phyloP scores from a whole-genome alignment of 768 basidiomycete genomes.

The Dentipellis fragilis region DNA sequence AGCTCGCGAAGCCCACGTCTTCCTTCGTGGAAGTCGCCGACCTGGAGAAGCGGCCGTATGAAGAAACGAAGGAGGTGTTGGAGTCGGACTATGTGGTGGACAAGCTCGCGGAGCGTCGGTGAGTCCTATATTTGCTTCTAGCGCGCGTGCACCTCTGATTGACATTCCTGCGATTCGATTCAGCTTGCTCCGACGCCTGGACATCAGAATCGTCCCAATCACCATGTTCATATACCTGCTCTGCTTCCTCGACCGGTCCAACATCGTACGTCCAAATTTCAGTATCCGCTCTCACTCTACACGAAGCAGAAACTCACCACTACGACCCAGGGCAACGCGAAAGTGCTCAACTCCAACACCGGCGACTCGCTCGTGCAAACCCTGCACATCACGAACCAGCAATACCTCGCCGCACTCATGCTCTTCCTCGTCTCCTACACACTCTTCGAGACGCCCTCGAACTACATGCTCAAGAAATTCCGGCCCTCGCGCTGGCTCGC shows the following conservation, averaged over 20 bases:
- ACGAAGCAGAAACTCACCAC: too few relatives aligned
- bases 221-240: slow-evolving; percentile 29
- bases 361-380: slow-evolving; percentile 12
- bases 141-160: background rate
- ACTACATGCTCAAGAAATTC: background rate
- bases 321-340: slow-evolving; percentile 7
- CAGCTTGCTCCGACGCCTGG: slow-evolving; percentile 20
- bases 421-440: slow-evolving; percentile 11
- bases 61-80: background rate
- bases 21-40: background rate
- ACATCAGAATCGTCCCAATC: slow-evolving; percentile 25
- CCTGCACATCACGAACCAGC: slow-evolving; percentile 5
- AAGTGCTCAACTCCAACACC: slow-evolving; percentile 13
- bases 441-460: background rate
- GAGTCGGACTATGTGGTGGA: background rate
- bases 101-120: background rate
- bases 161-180: background rate
- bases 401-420: slow-evolving; percentile 16
- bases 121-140: background rate
- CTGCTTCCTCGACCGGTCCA: slow-evolving; percentile 20
- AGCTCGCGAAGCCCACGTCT: too few relatives aligned
- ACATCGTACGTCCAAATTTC: slow-evolving; percentile 11
- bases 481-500: slow-evolving; percentile 19
- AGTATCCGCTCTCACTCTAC: background rate
- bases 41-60: background rate